Evolutionary conservation across 306 rosid species (phyloP).

Genomic region (Dalbergia cochinchinensis): DNA sequence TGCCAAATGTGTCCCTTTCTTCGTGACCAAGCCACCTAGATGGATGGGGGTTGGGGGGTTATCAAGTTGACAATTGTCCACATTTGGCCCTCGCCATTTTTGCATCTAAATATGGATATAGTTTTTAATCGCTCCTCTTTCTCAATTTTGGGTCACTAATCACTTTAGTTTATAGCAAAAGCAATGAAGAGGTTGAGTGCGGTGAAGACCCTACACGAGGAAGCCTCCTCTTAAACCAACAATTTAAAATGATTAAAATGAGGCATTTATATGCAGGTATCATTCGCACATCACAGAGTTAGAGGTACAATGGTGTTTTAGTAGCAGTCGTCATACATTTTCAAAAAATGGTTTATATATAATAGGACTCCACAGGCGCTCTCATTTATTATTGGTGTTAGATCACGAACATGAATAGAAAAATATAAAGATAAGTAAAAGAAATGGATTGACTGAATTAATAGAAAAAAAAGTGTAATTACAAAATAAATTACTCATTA

Average conservation of each 20-base stretch:
- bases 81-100: neutral
- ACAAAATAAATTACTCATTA: too few species aligned
- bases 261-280: neutral
- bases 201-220: neutral
- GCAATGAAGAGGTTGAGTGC: constrained; percentile 44
- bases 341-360: too few species aligned
- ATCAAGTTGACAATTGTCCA: neutral
- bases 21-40: constrained; percentile 15
- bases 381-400: too few species aligned
- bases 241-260: constrained; percentile 12
- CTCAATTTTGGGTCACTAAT: constrained; percentile 28
- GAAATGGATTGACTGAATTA: too few species aligned
- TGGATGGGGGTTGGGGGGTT: neutral
- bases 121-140: constrained; percentile 11
- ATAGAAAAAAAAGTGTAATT: too few species aligned
- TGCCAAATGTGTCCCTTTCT: constrained; percentile 43
- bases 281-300: constrained; percentile 19
- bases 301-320: neutral
- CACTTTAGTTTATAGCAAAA: constrained; percentile 43
- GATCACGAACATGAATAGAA: too few species aligned
- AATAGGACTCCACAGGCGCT: too few species aligned
- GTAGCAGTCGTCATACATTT: neutral
- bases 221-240: constrained; percentile 37
- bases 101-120: neutral
- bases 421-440: too few species aligned